Evolutionary conservation across 2,329 filamentous ascomycete genomes (phyloP).

Genomic region (Neurospora sp.): DNA sequence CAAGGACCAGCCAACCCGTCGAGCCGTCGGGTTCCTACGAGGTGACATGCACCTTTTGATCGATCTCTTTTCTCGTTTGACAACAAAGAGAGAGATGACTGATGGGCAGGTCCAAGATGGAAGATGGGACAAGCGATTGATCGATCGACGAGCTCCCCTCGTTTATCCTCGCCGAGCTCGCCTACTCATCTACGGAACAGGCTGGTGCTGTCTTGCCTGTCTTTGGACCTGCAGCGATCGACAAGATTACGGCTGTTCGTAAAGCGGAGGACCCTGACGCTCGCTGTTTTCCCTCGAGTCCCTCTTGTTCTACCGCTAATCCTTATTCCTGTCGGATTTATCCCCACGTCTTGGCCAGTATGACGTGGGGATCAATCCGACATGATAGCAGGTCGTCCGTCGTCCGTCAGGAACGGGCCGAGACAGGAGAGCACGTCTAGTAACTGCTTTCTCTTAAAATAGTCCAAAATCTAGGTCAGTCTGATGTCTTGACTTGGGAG

Average conservation of each 20-base stretch:
- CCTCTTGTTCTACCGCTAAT: background rate
- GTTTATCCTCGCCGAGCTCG: background rate
- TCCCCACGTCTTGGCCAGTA: no score
- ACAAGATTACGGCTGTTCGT: constrained; percentile 2
- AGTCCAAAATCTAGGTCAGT: background rate
- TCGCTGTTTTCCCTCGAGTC: background rate
- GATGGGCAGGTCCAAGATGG: background rate
- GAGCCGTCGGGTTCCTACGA: background rate
- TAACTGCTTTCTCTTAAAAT: background rate
- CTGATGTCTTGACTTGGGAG: background rate
- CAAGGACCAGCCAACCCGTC: background rate
- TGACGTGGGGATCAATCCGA: no score
- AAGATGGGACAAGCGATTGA: background rate
- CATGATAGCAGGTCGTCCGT: background rate
- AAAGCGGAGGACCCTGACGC: background rate
- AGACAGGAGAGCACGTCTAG: background rate
- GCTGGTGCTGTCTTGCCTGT: background rate
- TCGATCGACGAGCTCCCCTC: background rate
- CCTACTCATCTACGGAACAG: background rate
- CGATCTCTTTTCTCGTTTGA: background rate
- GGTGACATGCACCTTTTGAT: background rate
- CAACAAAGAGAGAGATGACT: background rate
- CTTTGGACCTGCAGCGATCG: constrained; percentile 5
- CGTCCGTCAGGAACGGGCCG: background rate
- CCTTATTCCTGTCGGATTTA: no score